phyloP scores from a whole-genome alignment of 257 asterid species.

The Mentha longifolia region DNA sequence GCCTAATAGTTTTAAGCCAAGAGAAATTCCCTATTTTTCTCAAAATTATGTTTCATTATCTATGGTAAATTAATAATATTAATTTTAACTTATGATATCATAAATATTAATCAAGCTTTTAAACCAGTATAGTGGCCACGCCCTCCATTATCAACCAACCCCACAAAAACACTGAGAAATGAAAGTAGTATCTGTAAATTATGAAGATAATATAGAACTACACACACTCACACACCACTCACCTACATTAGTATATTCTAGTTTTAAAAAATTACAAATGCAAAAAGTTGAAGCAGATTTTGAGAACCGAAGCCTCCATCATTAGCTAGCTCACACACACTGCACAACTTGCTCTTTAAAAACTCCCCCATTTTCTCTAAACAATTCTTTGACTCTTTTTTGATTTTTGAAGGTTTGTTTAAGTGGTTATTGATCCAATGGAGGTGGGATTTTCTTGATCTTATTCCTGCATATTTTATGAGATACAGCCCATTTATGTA shows the following conservation, averaged over 20 bases:
- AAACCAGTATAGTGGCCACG: constrained; percentile 7
- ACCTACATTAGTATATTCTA: constrained; percentile 43
- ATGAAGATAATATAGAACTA: constrained; percentile 30
- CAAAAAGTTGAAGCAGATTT: constrained; percentile 27
- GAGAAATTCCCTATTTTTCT: neutral
- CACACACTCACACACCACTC: constrained; percentile 29
- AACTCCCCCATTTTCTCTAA: neutral
- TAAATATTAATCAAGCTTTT: neutral
- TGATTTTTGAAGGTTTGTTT: constrained; percentile 10
- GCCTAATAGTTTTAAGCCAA: too few species aligned
- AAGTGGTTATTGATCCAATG: constrained; percentile 25
- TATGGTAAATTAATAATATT: too few species aligned
- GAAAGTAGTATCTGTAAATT: neutral
- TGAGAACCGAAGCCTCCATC: constrained; percentile 32
- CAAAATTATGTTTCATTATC: too few species aligned
- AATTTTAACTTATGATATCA: too few species aligned
- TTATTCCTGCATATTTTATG: constrained; percentile 2
- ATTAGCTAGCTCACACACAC: neutral
- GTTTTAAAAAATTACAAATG: constrained; percentile 22
- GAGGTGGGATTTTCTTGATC: constrained; percentile 42
- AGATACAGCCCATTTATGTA: constrained; percentile 29
- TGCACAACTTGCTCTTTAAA: constrained; percentile 2
- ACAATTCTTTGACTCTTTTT: neutral
- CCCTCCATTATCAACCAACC: constrained; percentile 32
- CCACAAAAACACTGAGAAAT: constrained; percentile 36